These are phyloP conservation scores for Leishmania tarentolae DNA, from an alignment of 208 protist genomes.

Conservation along the genomic window DNA sequence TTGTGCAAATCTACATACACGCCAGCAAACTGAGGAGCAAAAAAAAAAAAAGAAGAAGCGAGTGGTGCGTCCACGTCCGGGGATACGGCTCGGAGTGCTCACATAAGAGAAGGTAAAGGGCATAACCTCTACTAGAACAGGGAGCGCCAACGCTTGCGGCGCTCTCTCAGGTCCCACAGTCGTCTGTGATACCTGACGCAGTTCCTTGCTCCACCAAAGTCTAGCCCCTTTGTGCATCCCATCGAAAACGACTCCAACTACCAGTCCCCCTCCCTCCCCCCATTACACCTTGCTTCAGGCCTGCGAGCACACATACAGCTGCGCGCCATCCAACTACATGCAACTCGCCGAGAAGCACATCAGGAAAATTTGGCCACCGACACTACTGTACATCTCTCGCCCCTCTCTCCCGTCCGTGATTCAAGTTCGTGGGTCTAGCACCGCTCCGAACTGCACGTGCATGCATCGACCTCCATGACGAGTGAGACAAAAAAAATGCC, in stretches of 20 bases:
- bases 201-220: background rate
- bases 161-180: background rate
- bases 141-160: background rate
- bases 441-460: background rate
- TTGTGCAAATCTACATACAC: background rate
- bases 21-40: background rate
- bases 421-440: background rate
- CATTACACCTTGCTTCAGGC: background rate
- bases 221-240: background rate
- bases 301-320: background rate
- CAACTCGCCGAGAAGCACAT: background rate
- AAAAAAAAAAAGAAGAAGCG: too few relatives aligned
- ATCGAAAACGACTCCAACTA: too few relatives aligned
- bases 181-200: background rate
- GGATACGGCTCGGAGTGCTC: background rate
- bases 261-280: too few relatives aligned
- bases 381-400: slow-evolving; percentile 3
- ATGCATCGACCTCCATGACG: background rate
- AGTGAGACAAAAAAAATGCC: background rate
- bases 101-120: background rate
- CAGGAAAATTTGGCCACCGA: background rate
- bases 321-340: background rate
- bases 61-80: background rate
- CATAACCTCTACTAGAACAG: background rate
- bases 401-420: background rate